Evolutionary conservation across 768 basidiomycete species (phyloP).

Genomic region (Boletus bicolor): DNA sequence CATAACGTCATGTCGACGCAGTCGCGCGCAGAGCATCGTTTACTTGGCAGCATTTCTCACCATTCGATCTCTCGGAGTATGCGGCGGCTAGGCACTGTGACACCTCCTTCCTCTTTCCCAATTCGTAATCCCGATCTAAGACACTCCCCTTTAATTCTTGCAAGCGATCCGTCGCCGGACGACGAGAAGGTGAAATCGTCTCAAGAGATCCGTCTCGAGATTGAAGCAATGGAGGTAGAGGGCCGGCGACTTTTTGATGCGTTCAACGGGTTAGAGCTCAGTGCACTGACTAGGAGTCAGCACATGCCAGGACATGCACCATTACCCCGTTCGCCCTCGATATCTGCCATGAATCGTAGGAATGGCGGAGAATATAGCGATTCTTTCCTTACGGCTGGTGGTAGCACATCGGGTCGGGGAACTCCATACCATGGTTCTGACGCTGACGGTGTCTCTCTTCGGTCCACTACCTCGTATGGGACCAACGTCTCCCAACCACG

Average conservation of each 20-base stretch:
- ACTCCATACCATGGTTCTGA: conserved; percentile 37
- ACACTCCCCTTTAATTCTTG: conserved; percentile 33
- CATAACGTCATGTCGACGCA: conserved; percentile 43
- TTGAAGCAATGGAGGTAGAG: conserved; percentile 68
- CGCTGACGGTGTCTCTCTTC: conserved; percentile 49
- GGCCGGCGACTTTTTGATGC: conserved; percentile 70
- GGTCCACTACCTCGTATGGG: conserved; percentile 49
- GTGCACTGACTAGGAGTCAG: conserved; percentile 48
- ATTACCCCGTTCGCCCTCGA: conserved; percentile 30
- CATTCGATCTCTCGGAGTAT: conserved; percentile 46
- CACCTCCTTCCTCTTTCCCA: conserved; percentile 59
- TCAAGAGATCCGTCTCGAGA: conserved; percentile 62
- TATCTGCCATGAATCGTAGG: conserved; percentile 25
- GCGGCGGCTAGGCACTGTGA: conserved; percentile 39
- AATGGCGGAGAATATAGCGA: conserved; percentile 27
- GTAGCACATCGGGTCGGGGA: conserved; percentile 28
- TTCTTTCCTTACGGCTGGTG: conserved; percentile 22
- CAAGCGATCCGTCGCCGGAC: conserved; percentile 41
- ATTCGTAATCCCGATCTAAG: conserved; percentile 34
- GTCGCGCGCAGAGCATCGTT: conserved; percentile 32
- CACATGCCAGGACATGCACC: conserved; percentile 19
- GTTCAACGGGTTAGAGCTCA: conserved; percentile 76
- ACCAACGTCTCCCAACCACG: conserved; percentile 48
- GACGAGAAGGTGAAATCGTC: conserved; percentile 59
- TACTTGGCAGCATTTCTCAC: conserved; percentile 26